Evolutionary conservation across 495 filamentous ascomycete genomes (phyloP).

Genomic region (Xylaria palmicola): DNA sequence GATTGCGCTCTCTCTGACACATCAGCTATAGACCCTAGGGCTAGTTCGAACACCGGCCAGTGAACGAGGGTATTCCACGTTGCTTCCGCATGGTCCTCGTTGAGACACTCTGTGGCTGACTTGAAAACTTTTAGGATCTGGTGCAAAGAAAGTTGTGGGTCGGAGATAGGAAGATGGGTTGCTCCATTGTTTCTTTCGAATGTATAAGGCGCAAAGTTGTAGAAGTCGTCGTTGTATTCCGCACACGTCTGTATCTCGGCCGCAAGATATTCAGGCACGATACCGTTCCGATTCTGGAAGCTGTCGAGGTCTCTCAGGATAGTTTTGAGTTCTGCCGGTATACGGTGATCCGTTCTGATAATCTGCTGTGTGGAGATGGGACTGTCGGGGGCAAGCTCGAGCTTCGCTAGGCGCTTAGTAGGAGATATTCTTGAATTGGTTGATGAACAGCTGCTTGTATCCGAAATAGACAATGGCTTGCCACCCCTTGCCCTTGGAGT

Average conservation of each 20-base stretch:
- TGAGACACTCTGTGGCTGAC: not conserved
- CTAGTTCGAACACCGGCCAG: not conserved
- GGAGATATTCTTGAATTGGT: not conserved
- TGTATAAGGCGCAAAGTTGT: not conserved
- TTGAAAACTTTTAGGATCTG: not conserved
- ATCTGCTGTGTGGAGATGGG: not conserved
- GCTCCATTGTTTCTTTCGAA: not conserved
- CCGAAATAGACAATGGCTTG: not conserved
- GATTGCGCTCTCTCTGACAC: not conserved
- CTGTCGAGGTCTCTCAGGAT: not conserved
- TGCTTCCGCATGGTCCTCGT: not conserved
- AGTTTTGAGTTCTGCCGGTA: not conserved
- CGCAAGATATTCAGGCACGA: not conserved
- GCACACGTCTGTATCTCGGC: not conserved
- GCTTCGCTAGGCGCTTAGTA: not conserved
- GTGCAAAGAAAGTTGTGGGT: not conserved
- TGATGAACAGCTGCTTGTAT: not conserved
- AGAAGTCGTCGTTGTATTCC: not conserved
- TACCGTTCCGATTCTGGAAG: not conserved
- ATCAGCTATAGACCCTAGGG: not conserved
- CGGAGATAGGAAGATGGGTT: not conserved
- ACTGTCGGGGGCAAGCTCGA: not conserved
- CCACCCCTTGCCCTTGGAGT: not conserved
- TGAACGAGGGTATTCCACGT: slow-evolving; percentile 3
- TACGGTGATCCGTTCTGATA: not conserved